phyloP scores from a whole-genome alignment of 305 asterid species.

The Solanum hybrid region DNA sequence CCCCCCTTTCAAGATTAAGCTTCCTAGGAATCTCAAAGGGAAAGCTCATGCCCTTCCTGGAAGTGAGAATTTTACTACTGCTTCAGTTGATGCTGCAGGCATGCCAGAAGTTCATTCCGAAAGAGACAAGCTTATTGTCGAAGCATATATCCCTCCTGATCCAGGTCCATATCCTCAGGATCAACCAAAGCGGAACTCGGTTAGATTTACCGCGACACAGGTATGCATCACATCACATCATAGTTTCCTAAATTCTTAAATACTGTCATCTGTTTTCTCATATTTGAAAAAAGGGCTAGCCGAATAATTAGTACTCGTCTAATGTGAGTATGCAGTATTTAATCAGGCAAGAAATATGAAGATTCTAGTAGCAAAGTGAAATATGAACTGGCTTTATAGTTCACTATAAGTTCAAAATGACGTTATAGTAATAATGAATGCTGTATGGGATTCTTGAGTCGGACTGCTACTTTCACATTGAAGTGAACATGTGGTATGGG shows the following conservation, averaged over 20 bases:
- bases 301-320: background rate
- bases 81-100: constrained; percentile 25
- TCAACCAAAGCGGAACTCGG: constrained; percentile 90
- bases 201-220: constrained; percentile 90
- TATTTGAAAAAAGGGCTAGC: background rate
- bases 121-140: constrained; percentile 63
- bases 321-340: background rate
- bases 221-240: constrained; percentile 23
- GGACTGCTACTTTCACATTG: background rate
- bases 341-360: background rate
- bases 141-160: constrained; percentile 78
- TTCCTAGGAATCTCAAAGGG: constrained; percentile 58
- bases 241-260: background rate
- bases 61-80: constrained; percentile 33
- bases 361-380: background rate
- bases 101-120: constrained; percentile 33
- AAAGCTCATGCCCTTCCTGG: constrained; percentile 54
- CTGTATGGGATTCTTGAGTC: background rate
- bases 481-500: background rate
- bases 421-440: background rate
- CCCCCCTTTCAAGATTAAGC: constrained; percentile 67
- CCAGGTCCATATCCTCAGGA: constrained; percentile 99
- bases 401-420: background rate
- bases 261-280: background rate
- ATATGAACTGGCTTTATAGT: background rate